Evolutionary conservation across 2,329 filamentous ascomycete genomes (phyloP), one percentile per base, ranked within the genome.

Genomic region (Beauveria bassiana): DNA sequence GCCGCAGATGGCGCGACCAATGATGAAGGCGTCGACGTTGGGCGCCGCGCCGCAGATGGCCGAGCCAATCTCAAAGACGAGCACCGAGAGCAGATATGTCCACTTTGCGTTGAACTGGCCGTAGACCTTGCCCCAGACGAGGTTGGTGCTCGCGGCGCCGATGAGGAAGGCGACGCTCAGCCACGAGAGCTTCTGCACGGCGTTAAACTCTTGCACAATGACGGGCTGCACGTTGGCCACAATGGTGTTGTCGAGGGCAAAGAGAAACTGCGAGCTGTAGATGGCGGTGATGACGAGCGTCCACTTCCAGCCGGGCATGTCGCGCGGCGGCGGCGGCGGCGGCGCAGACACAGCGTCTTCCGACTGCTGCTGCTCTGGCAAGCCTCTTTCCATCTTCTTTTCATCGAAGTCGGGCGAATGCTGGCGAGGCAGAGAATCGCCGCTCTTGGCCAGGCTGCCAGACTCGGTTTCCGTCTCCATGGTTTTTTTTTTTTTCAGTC

Each of bases 201-300:
- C 63, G 12, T 70, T 66, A 43, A 79, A 76, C 1, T 65, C 62
- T 16, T 69, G 65, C 7, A 77, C 66, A 18, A 79, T 75, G 5
- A 67, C 64, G 0, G 73, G 74, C 61, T 81, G 77, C 8, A 81
- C 71, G 65, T 78, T 74, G 28, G 79, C 78, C 2, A 78, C 73
- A 49, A 83, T 78, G 5, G 80, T 83, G 55, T 76, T 80, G 68
- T 79, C 76, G 38, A 79, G 70, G 14, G 74, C 73, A 64, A 79
- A 79, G 3, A 81, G 74, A 28, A 79, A 65, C 18, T 50, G 59
- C 2, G 64, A 61, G 6, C 58, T 61, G 22, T 63, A 59, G 38
- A 66, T 63, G 34, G 64, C 51, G 1, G 47, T 18, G 53, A 61
- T 62, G 8, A 57, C 61, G 12, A 64, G 9, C 7, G 53, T 59